phyloP scores from a whole-genome alignment of 1,284 basidiomycete genomes.

The Xerocomus amazonicus region DNA sequence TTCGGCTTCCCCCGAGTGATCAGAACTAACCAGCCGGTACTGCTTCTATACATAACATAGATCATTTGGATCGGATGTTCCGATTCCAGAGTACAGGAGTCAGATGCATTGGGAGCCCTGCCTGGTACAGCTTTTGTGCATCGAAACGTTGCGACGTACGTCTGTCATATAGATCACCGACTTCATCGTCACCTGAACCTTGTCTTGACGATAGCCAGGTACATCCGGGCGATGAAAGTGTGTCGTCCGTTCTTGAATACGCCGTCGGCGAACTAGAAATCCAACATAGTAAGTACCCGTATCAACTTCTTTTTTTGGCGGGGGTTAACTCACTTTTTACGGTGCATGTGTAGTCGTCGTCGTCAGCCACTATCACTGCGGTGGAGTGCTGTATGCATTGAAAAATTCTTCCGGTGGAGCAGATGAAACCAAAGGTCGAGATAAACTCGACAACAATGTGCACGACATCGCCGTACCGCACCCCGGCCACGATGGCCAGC shows the following conservation, averaged over 20 bases:
- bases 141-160: slow-evolving; percentile 46
- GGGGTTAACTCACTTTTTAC: no score
- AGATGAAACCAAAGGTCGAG: no score
- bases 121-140: slow-evolving; percentile 53
- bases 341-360: slow-evolving; percentile 12
- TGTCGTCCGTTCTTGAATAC: slow-evolving; percentile 22
- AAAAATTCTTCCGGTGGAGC: not conserved
- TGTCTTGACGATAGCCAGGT: slow-evolving; percentile 21
- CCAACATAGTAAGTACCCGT: slow-evolving; percentile 20
- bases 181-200: not conserved
- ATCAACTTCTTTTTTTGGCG: no score
- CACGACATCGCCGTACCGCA: no score
- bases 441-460: no score
- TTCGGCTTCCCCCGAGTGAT: no score
- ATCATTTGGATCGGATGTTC: slow-evolving; percentile 56
- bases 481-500: slow-evolving; percentile 1
- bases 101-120: slow-evolving; percentile 34
- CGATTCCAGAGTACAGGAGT: slow-evolving; percentile 47
- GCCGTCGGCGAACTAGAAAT: slow-evolving; percentile 12
- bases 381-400: slow-evolving; percentile 21
- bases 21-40: no score
- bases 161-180: not conserved
- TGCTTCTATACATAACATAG: slow-evolving; percentile 24
- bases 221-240: slow-evolving; percentile 21
- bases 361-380: slow-evolving; percentile 30